These are phyloP conservation scores for Entrophospora sp. DNA, from an alignment of 192 early-diverging fungal genomes.

Conservation along the genomic window DNA sequence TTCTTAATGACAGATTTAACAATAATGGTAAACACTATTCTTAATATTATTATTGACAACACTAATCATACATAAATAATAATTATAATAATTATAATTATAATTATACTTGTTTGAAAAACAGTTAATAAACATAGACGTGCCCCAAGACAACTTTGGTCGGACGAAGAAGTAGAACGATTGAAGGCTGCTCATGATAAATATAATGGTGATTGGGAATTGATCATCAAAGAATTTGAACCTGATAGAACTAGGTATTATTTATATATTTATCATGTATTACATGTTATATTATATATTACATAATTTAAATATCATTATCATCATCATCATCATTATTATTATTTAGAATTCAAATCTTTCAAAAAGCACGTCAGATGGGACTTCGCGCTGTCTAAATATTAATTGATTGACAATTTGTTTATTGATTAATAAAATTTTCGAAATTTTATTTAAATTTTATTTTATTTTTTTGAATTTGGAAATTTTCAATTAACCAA, in stretches of 20 bases:
- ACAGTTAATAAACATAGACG: slow-evolving; percentile 3
- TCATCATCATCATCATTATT: not conserved
- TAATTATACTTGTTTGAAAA: too few species aligned
- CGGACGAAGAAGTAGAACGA: slow-evolving; percentile 14
- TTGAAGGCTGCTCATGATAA: slow-evolving; percentile 14
- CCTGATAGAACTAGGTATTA: slow-evolving; percentile 16
- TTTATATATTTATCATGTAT: too few species aligned
- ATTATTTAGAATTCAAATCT: slow-evolving; percentile 15
- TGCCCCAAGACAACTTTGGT: slow-evolving; percentile 20
- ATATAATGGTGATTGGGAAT: slow-evolving; percentile 18
- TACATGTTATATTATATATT: too few species aligned
- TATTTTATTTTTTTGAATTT: too few species aligned
- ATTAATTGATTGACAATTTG: too few species aligned
- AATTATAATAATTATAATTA: too few species aligned
- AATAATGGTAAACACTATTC: too few species aligned
- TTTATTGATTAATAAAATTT: too few species aligned
- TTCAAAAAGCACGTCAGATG: slow-evolving; percentile 17
- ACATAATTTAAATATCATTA: not conserved
- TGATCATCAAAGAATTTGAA: slow-evolving; percentile 18
- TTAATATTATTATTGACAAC: too few species aligned
- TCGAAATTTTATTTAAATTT: too few species aligned
- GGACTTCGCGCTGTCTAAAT: slow-evolving; percentile 20
- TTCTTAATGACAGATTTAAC: not conserved
- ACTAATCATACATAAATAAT: too few species aligned
- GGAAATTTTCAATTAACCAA: too few species aligned